Evolutionary conservation across 192 early-diverging fungal species (phyloP).

Genomic region (Umbelopsis sp.): DNA sequence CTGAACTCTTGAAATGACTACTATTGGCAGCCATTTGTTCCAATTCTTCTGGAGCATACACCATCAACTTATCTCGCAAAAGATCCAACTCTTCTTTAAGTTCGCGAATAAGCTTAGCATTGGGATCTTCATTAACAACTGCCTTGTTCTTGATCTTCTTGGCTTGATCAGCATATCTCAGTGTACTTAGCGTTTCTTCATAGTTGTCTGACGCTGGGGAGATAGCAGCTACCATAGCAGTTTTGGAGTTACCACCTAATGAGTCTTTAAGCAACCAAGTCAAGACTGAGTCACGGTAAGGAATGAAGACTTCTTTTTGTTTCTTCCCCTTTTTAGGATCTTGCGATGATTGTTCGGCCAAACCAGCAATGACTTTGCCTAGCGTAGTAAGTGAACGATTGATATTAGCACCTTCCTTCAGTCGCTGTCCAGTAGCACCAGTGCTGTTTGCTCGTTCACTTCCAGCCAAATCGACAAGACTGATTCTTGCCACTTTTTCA

Average conservation of each 20-base stretch:
- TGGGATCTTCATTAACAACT: constrained; percentile 88
- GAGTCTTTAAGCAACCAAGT: constrained; percentile 74
- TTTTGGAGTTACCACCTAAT: constrained; percentile 83
- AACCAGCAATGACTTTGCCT: constrained; percentile 91
- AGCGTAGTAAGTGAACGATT: constrained; percentile 90
- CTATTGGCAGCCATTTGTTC: constrained; percentile 26
- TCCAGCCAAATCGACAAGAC: constrained; percentile 92
- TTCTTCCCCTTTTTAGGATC: constrained; percentile 44
- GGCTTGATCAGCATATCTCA: constrained; percentile 90
- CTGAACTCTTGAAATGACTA: neutral
- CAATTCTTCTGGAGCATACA: constrained; percentile 35
- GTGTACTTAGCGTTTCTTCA: constrained; percentile 80
- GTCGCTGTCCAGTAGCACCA: constrained; percentile 76
- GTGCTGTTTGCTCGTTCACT: constrained; percentile 89
- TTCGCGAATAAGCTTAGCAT: constrained; percentile 75
- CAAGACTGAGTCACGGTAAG: constrained; percentile 87
- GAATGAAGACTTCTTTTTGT: constrained; percentile 65
- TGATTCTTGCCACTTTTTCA: constrained; percentile 78
- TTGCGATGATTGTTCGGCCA: constrained; percentile 68
- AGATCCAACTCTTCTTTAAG: constrained; percentile 78
- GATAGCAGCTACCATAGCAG: constrained; percentile 78
- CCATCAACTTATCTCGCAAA: constrained; percentile 59
- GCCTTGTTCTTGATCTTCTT: constrained; percentile 91
- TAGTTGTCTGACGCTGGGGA: constrained; percentile 72
- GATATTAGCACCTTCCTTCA: constrained; percentile 94